Conservation (phyloP, 2,329 filamentous ascomycete genomes). For the Xylariomycetidae sp. region DNA sequence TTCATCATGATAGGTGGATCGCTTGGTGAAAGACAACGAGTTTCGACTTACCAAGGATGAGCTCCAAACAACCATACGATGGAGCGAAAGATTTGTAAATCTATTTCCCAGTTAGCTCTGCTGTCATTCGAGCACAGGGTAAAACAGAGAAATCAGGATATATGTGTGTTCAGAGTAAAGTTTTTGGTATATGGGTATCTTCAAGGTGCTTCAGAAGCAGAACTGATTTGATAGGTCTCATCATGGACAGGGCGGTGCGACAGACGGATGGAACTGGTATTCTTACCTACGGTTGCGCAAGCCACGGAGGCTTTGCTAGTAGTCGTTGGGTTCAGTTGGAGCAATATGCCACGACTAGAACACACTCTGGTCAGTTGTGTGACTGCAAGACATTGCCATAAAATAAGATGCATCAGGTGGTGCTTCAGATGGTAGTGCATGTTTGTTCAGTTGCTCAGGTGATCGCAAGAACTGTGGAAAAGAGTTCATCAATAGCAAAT, state of each 20-base stretch:
- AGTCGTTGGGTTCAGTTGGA: neutral
- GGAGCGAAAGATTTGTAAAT: slow-evolving; percentile 1
- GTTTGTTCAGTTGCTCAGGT: slow-evolving; percentile 60
- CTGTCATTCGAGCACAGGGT: neutral
- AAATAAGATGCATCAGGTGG: slow-evolving; percentile 10
- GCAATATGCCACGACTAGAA: no score
- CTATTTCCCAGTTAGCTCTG: slow-evolving; percentile 10
- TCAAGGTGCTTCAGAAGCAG: slow-evolving; percentile 69
- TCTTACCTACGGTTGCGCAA: no score
- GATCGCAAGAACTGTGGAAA: slow-evolving; percentile 58
- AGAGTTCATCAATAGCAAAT: slow-evolving; percentile 48
- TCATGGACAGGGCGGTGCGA: slow-evolving; percentile 47
- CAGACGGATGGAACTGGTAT: no score
- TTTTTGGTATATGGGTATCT: slow-evolving; percentile 64
- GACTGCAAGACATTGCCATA: neutral
- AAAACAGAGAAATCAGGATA: neutral
- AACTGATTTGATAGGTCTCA: slow-evolving; percentile 64
- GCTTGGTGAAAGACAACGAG: slow-evolving; percentile 4
- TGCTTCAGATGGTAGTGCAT: slow-evolving; percentile 75
- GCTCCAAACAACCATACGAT: slow-evolving; percentile 6
- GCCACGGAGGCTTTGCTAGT: no score
- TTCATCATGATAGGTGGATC: slow-evolving; percentile 47
- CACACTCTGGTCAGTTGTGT: no score
- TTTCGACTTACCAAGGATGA: slow-evolving; percentile 34
- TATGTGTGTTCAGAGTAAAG: slow-evolving; percentile 38